phyloP scores from a whole-genome alignment of 1,139 yeast genomes.

The Nakaseomyces delphensis region DNA sequence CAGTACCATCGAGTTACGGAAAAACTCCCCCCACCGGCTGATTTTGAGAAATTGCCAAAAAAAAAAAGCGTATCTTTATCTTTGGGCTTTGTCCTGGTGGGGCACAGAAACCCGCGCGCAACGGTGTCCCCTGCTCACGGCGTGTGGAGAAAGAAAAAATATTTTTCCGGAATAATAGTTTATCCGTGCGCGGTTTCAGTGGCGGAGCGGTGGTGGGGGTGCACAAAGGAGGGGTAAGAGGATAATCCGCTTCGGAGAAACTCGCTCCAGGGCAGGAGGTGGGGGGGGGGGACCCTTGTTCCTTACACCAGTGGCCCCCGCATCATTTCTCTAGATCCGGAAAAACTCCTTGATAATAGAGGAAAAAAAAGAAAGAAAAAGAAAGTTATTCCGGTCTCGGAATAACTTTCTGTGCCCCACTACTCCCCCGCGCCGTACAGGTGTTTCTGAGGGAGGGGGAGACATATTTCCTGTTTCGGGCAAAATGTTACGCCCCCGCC shows the following conservation, averaged over 20 bases:
- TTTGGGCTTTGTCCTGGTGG: no score
- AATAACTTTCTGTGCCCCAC: background rate
- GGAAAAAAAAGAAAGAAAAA: background rate
- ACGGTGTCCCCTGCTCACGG: no score
- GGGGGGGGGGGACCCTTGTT: background rate
- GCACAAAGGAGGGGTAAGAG: background rate
- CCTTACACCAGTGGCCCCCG: background rate
- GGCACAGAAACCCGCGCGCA: no score
- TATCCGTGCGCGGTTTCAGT: background rate
- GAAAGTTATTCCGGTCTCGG: background rate
- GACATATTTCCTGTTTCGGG: no score
- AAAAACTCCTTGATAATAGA: background rate
- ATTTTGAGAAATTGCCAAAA: no score
- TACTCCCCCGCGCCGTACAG: no score
- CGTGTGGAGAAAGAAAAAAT: no score
- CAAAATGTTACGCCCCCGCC: background rate
- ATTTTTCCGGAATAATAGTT: background rate
- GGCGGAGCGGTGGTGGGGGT: background rate
- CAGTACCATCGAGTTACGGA: no score
- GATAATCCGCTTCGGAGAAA: no score
- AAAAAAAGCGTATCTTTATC: no score
- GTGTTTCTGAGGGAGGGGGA: no score
- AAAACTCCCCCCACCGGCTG: no score
- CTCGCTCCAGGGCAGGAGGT: background rate
- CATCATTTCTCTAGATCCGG: constrained; percentile 2